Evolutionary conservation across 306 rosid species (phyloP).

Genomic region (Trifolium pratense): DNA sequence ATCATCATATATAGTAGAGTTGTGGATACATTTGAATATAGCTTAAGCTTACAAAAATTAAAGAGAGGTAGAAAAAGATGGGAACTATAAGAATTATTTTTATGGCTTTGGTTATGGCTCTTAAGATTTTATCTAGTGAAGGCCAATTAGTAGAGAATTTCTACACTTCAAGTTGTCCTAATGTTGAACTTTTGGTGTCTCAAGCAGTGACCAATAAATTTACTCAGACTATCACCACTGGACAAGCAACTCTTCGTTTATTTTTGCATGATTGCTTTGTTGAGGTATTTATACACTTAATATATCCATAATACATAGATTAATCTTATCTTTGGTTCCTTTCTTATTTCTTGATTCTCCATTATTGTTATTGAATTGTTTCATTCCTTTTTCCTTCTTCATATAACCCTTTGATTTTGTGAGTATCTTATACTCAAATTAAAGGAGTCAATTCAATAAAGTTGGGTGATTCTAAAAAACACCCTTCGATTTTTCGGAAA

Average conservation of each 20-base stretch:
- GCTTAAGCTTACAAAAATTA: background rate
- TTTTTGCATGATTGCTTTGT: slow-evolving; percentile 89
- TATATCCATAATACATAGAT: background rate
- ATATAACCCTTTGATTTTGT: too few species aligned
- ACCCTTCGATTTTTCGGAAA: too few species aligned
- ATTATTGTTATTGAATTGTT: background rate
- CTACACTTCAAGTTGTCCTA: slow-evolving; percentile 66
- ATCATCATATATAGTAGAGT: background rate
- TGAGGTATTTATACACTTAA: slow-evolving; percentile 50
- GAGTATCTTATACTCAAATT: too few species aligned
- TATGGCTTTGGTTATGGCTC: slow-evolving; percentile 34
- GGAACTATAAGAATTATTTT: slow-evolving; percentile 32
- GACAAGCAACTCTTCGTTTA: slow-evolving; percentile 76
- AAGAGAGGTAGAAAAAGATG: slow-evolving; percentile 33
- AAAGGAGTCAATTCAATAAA: too few species aligned
- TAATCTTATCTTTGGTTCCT: too few species aligned
- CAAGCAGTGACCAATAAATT: slow-evolving; percentile 70
- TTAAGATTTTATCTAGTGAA: slow-evolving; percentile 36
- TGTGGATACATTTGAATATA: slow-evolving; percentile 4
- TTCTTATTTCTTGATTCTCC: background rate
- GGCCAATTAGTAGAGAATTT: slow-evolving; percentile 63
- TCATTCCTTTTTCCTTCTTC: background rate
- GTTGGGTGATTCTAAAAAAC: too few species aligned
- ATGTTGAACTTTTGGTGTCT: slow-evolving; percentile 63
- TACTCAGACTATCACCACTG: slow-evolving; percentile 56